Evolutionary conservation across 352 stramenopile species (phyloP).

Genomic region (Globisporangium viniferum): DNA sequence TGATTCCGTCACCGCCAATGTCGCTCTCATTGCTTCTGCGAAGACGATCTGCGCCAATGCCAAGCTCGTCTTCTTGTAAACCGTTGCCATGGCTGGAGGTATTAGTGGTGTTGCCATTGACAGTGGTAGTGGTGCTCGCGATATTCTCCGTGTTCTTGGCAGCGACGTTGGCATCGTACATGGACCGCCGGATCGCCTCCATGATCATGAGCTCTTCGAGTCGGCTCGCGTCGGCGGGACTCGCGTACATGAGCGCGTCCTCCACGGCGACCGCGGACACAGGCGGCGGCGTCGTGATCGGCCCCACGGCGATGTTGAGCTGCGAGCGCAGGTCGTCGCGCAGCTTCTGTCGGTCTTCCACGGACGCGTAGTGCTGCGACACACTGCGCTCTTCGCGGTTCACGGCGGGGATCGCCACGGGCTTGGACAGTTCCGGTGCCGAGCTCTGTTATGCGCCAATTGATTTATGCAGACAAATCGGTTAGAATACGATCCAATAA

Average conservation of each 20-base stretch:
- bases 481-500: background rate
- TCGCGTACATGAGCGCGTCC: constrained; percentile 31
- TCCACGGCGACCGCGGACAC: constrained; percentile 29
- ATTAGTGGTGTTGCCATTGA: background rate
- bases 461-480: background rate
- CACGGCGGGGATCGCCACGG: background rate
- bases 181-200: constrained; percentile 79
- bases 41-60: background rate
- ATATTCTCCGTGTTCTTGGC: constrained; percentile 24
- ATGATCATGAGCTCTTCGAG: constrained; percentile 82
- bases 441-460: background rate
- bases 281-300: constrained; percentile 48
- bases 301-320: constrained; percentile 53
- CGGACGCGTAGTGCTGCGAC: constrained; percentile 53
- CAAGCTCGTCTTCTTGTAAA: background rate
- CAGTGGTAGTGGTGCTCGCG: background rate
- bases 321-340: constrained; percentile 74
- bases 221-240: constrained; percentile 46
- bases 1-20: background rate
- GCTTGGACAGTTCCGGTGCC: constrained; percentile 18
- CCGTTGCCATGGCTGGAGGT: background rate
- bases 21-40: background rate
- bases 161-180: constrained; percentile 47
- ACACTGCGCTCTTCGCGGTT: constrained; percentile 29
- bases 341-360: constrained; percentile 68